These are phyloP conservation scores for Aspergillus tamarii DNA, from an alignment of 2,329 filamentous ascomycete genomes.

Conservation along the genomic window DNA sequence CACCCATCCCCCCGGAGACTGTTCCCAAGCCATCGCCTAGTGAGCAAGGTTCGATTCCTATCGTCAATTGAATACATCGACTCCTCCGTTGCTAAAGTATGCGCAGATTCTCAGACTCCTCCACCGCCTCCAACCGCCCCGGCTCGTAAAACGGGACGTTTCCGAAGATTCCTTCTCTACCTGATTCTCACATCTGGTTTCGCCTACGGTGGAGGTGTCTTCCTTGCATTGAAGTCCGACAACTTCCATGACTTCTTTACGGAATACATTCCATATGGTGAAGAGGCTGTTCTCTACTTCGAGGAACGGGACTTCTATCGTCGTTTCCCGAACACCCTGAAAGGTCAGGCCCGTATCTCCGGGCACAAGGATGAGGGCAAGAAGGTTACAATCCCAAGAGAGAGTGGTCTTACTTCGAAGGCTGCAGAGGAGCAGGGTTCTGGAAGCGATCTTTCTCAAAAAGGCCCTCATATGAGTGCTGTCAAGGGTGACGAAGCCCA, in stretches of 20 bases:
- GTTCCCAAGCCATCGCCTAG: constrained; percentile 50
- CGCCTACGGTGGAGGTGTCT: constrained; percentile 85
- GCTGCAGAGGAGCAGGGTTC: constrained; percentile 65
- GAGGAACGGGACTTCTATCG: constrained; percentile 93
- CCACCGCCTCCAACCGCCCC: constrained; percentile 46
- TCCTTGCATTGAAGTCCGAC: constrained; percentile 90
- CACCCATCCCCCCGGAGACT: constrained; percentile 54
- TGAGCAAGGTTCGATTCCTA: constrained; percentile 31
- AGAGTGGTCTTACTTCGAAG: constrained; percentile 83
- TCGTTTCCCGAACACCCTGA: constrained; percentile 68
- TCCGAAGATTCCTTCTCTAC: constrained; percentile 77
- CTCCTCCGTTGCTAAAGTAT: constrained; percentile 37
- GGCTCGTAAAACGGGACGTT: constrained; percentile 69
- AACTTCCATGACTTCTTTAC: constrained; percentile 99
- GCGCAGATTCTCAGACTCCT: constrained; percentile 41
- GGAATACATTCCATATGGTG: constrained; percentile 91
- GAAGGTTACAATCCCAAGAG: constrained; percentile 79
- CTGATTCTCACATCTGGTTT: constrained; percentile 75
- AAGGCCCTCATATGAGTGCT: constrained; percentile 53
- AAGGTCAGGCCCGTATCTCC: constrained; percentile 48
- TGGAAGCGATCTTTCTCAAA: constrained; percentile 61
- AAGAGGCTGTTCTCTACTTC: constrained; percentile 91
- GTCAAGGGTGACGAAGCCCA: constrained; percentile 32
- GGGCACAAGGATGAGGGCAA: constrained; percentile 59
- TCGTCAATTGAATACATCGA: constrained; percentile 13